Conservation (phyloP, 495 filamentous ascomycete species). For the Parathielavia appendiculata region DNA sequence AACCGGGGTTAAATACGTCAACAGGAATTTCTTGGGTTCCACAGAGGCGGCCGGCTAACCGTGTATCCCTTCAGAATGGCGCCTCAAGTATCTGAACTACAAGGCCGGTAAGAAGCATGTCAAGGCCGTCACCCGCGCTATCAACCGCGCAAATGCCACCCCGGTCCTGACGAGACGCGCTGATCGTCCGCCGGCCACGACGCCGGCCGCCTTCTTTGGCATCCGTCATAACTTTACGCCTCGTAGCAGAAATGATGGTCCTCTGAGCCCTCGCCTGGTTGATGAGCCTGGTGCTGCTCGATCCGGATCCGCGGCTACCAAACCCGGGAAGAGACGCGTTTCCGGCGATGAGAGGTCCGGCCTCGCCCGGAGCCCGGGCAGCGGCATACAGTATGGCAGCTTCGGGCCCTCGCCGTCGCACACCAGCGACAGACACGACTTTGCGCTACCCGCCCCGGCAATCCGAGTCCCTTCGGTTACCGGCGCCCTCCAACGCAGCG, state of each 20-base stretch:
- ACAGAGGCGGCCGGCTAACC: background rate
- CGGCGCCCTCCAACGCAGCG: slow-evolving; percentile 23
- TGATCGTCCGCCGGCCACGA: slow-evolving; percentile 21
- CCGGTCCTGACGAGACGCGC: slow-evolving; percentile 34
- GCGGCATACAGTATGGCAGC: slow-evolving; percentile 62
- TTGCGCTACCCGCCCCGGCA: slow-evolving; percentile 71
- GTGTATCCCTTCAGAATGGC: slow-evolving; percentile 60
- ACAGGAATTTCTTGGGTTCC: background rate
- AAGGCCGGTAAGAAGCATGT: slow-evolving; percentile 89
- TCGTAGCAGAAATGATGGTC: slow-evolving; percentile 5
- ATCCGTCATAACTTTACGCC: slow-evolving; percentile 17
- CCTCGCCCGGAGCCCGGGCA: slow-evolving; percentile 30
- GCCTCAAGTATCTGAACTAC: slow-evolving; percentile 87
- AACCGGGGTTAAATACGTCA: background rate
- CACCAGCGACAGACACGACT: slow-evolving; percentile 36
- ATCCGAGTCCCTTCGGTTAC: slow-evolving; percentile 52
- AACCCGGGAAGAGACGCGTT: background rate
- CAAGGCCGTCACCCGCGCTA: slow-evolving; percentile 69
- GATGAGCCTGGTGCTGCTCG: background rate
- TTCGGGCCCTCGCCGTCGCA: slow-evolving; percentile 62
- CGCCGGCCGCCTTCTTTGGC: slow-evolving; percentile 20
- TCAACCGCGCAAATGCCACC: slow-evolving; percentile 56
- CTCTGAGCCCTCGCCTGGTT: background rate
- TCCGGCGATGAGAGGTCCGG: slow-evolving; percentile 32
- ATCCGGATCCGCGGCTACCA: background rate